Evolutionary conservation across 139 green algal species (phyloP), one percentile per base, ranked within the genome.

Genomic region (Deuterostichococcus epilithicus): DNA sequence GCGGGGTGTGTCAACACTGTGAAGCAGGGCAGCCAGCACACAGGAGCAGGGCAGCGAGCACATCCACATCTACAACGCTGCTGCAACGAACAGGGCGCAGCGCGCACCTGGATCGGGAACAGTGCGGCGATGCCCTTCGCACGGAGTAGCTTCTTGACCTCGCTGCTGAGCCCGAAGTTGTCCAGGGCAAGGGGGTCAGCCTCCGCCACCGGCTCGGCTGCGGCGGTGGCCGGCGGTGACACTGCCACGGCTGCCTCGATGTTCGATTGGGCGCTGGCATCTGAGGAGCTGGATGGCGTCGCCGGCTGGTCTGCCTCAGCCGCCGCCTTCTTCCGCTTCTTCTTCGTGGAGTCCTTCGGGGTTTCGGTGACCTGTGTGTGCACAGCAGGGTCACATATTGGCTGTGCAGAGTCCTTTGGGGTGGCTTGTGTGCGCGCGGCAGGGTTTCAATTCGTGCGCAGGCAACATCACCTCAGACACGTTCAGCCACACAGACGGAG

Each of bases 101-200:
- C 66, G 0, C 15, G 1, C 20, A 38, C 33, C 77, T 99, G 96
- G 80, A 99, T 99, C 52, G 89, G 77, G 80, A 98, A 99, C 37
- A 99, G 89, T 1, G 85, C 44, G 75, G 94, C 76, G 74, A 99
- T 98, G 38, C 91, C 91, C 82, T 96, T 94, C 36, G 69, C 76
- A 5, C 79, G 68, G 74, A 99, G 84, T 76, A 91, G 82, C 2
- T 72, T 77, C 80, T 95, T 96, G 47, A 98, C 81, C 15, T 73
- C 72, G 15, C 81, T 78, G 35, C 72, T 86, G 6, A 98, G 84
- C 23, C 76, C 72, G 73, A 97, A 97, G 75, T 94, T 94, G 82
- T 96, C 90, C 15, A 98, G 75, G 4, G 81, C 76, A 22, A 93
- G 68, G 1, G 89, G 84, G 73, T 94, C 82, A 5, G 52, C 52